Evolutionary conservation across 345 rosid species (phyloP).

Genomic region (Eucalyptus pauciflora): DNA sequence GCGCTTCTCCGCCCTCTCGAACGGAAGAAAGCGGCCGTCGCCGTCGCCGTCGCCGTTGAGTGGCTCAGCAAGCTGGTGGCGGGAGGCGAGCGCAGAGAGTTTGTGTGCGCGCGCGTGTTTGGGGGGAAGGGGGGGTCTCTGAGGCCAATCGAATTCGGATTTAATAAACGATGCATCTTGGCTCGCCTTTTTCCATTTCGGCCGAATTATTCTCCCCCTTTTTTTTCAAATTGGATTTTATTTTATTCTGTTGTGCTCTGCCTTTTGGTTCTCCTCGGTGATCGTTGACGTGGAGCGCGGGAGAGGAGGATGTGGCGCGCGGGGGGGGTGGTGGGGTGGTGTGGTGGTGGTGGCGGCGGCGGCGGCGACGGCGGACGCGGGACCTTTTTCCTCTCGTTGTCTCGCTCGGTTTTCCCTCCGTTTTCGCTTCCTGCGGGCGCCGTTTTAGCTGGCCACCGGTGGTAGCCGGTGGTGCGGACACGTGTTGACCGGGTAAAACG

Average conservation of each 20-base stretch:
- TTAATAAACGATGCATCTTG: background rate
- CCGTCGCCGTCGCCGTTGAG: no score
- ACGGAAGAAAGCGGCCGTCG: background rate
- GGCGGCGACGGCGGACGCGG: background rate
- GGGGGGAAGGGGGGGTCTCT: background rate
- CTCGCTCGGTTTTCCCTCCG: background rate
- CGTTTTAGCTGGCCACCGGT: background rate
- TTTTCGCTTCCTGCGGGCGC: background rate
- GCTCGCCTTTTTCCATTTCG: background rate
- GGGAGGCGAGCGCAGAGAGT: background rate
- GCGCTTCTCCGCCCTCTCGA: background rate
- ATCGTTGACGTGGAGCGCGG: background rate
- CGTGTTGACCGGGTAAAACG: slow-evolving; percentile 18
- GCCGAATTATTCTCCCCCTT: background rate
- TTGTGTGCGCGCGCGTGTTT: background rate
- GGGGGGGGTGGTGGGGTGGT: background rate
- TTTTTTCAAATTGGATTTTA: background rate
- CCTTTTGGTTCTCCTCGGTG: background rate
- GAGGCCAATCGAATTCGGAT: background rate
- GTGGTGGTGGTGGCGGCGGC: background rate
- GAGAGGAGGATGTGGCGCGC: background rate
- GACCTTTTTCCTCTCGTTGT: background rate
- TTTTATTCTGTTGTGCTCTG: background rate
- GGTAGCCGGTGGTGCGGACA: slow-evolving; percentile 3
- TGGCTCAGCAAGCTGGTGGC: background rate